Evolutionary conservation across 306 rosid species (phyloP).

Genomic region (Cercis canadensis): DNA sequence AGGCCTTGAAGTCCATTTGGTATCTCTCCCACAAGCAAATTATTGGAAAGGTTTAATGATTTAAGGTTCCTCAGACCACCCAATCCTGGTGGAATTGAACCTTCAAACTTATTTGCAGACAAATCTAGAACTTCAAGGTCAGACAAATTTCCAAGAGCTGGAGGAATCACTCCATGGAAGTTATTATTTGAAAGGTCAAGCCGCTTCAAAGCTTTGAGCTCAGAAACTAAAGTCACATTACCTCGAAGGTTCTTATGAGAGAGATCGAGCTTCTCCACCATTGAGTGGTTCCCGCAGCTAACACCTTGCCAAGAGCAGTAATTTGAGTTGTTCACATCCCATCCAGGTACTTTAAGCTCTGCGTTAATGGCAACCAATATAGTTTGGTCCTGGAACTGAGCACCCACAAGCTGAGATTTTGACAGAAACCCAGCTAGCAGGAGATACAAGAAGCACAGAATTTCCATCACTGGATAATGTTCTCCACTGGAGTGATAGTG

Average conservation of each 20-base stretch:
- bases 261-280: conserved; percentile 83
- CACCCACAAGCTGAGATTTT: conserved; percentile 48
- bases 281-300: conserved; percentile 66
- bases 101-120: conserved; percentile 82
- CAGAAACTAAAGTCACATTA: conserved; percentile 71
- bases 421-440: conserved; percentile 63
- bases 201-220: conserved; percentile 84
- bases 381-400: conserved; percentile 69
- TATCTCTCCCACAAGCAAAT: conserved; percentile 75
- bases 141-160: conserved; percentile 66
- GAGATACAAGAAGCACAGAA: conserved; percentile 49
- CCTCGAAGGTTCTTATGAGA: conserved; percentile 79
- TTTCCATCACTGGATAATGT: conserved; percentile 51
- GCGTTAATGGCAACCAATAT: conserved; percentile 62
- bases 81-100: conserved; percentile 74
- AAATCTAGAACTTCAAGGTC: conserved; percentile 90
- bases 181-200: conserved; percentile 86
- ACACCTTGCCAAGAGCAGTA: conserved; percentile 90
- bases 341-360: conserved; percentile 84
- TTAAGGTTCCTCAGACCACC: conserved; percentile 75
- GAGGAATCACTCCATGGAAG: conserved; percentile 78
- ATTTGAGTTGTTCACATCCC: conserved; percentile 73
- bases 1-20: conserved; percentile 78
- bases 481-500: conserved; percentile 26
- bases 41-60: conserved; percentile 86